Evolutionary conservation across 2,329 filamentous ascomycete genomes (phyloP).

Genomic region (Phialophora tarda): DNA sequence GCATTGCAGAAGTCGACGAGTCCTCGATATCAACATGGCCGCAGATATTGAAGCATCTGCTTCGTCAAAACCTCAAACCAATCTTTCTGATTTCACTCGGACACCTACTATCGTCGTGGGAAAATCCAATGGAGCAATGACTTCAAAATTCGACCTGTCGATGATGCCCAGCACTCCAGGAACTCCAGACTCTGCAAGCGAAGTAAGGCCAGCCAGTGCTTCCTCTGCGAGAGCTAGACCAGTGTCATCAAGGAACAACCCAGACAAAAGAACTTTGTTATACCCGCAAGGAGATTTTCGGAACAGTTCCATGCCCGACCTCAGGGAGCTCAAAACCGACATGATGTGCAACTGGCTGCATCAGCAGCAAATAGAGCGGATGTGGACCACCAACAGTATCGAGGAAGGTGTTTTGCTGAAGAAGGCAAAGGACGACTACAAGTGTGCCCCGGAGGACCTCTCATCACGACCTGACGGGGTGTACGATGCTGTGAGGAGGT

Average conservation of each 20-base stretch:
- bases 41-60: background rate
- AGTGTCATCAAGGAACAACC: slow-evolving; percentile 6
- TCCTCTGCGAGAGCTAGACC: slow-evolving; percentile 9
- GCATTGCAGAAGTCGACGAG: background rate
- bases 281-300: slow-evolving; percentile 32
- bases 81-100: background rate
- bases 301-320: slow-evolving; percentile 30
- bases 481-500: slow-evolving; percentile 54
- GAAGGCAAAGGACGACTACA: slow-evolving; percentile 57
- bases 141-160: slow-evolving; percentile 10
- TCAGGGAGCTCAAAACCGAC: slow-evolving; percentile 54
- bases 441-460: slow-evolving; percentile 58
- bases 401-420: slow-evolving; percentile 64
- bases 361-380: slow-evolving; percentile 63
- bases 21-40: slow-evolving; percentile 2
- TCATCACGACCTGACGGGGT: slow-evolving; percentile 55
- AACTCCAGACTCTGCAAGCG: slow-evolving; percentile 9
- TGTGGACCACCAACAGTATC: slow-evolving; percentile 56
- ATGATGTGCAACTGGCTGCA: slow-evolving; percentile 69
- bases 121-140: slow-evolving; percentile 6
- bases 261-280: slow-evolving; percentile 12
- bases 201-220: slow-evolving; percentile 6
- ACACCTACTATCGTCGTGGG: slow-evolving; percentile 15
- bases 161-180: slow-evolving; percentile 10
- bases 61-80: background rate